A percentile compares a stretch with the other conserved stretches of the same genome.
Conservation (phyloP, 805 yeast species). For the Kuraishia floccosa region DNA sequence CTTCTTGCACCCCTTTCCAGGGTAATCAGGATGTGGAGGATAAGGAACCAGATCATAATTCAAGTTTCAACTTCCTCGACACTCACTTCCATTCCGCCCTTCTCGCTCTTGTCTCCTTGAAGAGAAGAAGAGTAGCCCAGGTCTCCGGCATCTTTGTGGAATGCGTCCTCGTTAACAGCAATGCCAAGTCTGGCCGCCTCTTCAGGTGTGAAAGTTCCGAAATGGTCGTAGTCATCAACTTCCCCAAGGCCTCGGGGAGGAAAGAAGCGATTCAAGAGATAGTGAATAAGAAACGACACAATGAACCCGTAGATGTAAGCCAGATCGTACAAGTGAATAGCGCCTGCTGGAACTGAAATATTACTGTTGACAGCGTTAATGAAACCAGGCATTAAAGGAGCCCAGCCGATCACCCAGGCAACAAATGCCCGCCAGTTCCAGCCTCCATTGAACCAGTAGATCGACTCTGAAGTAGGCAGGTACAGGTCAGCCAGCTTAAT, state of each 20-base stretch:
- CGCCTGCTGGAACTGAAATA: conserved; percentile 24
- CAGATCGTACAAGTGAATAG: conserved; percentile 28
- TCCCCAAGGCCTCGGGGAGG: conserved; percentile 22
- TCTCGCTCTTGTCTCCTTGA: no score
- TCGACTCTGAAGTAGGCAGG: conserved; percentile 12
- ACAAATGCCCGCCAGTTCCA: conserved; percentile 27
- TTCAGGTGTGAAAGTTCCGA: conserved; percentile 16
- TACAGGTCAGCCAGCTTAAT: conserved; percentile 29
- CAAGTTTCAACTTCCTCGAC: no score
- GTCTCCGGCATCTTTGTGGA: not conserved
- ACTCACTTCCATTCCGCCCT: no score
- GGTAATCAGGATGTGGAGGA: no score
- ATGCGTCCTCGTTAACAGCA: conserved; percentile 7
- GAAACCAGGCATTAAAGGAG: conserved; percentile 41
- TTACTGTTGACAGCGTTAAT: conserved; percentile 15
- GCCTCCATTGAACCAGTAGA: conserved; percentile 30
- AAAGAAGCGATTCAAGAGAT: conserved; percentile 19
- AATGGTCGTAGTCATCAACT: conserved; percentile 22
- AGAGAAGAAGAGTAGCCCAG: no score
- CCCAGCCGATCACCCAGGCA: conserved; percentile 26
- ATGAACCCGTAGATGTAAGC: conserved; percentile 29
- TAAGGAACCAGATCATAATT: no score
- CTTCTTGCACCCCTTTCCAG: no score
- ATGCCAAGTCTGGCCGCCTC: conserved; percentile 21
- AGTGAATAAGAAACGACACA: conserved; percentile 25